phyloP scores from a whole-genome alignment of 2,329 filamentous ascomycete genomes.

The Periglandula ipomoeae region DNA sequence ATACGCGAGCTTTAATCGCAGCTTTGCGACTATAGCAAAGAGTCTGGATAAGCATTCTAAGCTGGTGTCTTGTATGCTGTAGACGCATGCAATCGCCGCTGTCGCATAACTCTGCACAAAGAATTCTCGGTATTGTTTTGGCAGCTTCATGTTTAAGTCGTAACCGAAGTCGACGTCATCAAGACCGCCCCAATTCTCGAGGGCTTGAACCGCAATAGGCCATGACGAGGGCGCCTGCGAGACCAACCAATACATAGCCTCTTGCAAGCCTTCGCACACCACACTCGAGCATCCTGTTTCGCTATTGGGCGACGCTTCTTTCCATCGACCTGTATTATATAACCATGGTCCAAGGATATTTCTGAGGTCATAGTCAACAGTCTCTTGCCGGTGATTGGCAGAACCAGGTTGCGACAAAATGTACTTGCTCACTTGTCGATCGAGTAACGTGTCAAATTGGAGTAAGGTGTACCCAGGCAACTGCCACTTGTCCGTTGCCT shows the following conservation, averaged over 20 bases:
- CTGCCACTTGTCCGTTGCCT: constrained; percentile 56
- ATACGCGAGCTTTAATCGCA: constrained; percentile 47
- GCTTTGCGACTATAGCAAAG: constrained; percentile 50
- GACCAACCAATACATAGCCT: constrained; percentile 58
- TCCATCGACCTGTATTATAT: constrained; percentile 54
- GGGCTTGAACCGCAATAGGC: constrained; percentile 49
- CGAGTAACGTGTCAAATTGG: constrained; percentile 54
- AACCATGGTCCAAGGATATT: constrained; percentile 67
- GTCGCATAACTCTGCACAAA: constrained; percentile 58
- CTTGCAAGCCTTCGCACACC: constrained; percentile 56
- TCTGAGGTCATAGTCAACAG: constrained; percentile 55
- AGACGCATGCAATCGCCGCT: constrained; percentile 58
- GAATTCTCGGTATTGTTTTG: constrained; percentile 49
- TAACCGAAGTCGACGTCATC: constrained; percentile 60
- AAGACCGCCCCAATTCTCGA: constrained; percentile 67
- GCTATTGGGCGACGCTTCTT: constrained; percentile 6
- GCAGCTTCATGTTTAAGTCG: constrained; percentile 46
- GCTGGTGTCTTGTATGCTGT: constrained; percentile 53
- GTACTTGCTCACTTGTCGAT: constrained; percentile 47
- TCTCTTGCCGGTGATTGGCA: constrained; percentile 26
- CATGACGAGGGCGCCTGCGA: constrained; percentile 51
- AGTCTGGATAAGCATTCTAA: constrained; percentile 49
- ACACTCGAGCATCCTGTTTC: constrained; percentile 16
- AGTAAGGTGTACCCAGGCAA: constrained; percentile 43
- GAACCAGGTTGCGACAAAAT: constrained; percentile 50